These are phyloP conservation scores for Teratosphaeria gauchensis DNA, from an alignment of 2,329 filamentous ascomycete genomes.

Conservation along the genomic window DNA sequence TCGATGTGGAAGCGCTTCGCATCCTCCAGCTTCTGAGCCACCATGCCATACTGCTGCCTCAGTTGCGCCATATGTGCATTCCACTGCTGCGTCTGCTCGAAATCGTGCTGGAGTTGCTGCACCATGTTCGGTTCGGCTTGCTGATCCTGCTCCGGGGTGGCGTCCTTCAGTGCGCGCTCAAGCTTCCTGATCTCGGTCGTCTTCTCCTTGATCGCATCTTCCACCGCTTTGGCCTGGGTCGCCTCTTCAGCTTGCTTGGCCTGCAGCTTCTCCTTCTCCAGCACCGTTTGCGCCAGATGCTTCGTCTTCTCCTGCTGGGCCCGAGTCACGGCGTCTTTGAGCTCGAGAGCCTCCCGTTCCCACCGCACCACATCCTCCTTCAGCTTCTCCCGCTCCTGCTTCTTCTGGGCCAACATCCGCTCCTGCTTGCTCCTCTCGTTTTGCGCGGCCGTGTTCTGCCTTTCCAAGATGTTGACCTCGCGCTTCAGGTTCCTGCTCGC, in stretches of 20 bases:
- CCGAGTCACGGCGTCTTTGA: conserved; percentile 38
- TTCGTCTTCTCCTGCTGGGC: conserved; percentile 31
- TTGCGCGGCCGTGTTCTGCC: conserved; percentile 70
- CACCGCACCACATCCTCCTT: conserved; percentile 61
- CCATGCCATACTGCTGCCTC: conserved; percentile 22
- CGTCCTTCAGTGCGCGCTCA: conserved; percentile 53
- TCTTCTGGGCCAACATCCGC: conserved; percentile 57
- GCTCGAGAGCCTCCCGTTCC: conserved; percentile 52
- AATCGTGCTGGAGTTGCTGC: conserved; percentile 26
- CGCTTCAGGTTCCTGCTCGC: conserved; percentile 75
- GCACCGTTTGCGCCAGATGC: conserved; percentile 27
- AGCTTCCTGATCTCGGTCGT: conserved; percentile 62
- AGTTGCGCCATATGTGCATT: conserved; percentile 24
- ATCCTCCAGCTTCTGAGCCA: conserved; percentile 22
- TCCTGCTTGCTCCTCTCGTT: conserved; percentile 72
- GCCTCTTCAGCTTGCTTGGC: conserved; percentile 33
- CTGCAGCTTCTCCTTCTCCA: conserved; percentile 32
- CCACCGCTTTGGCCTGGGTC: conserved; percentile 49
- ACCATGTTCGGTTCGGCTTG: conserved; percentile 22
- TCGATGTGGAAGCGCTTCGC: conserved; percentile 38
- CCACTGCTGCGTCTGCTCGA: conserved; percentile 33
- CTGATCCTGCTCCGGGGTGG: conserved; percentile 31
- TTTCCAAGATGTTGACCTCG: conserved; percentile 69
- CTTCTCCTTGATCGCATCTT: conserved; percentile 64
- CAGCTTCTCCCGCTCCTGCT: conserved; percentile 58